Base-by-base conservation (phyloP, 371 early-diverging fungal species). In the Syncephalastrum racemosum region DNA sequence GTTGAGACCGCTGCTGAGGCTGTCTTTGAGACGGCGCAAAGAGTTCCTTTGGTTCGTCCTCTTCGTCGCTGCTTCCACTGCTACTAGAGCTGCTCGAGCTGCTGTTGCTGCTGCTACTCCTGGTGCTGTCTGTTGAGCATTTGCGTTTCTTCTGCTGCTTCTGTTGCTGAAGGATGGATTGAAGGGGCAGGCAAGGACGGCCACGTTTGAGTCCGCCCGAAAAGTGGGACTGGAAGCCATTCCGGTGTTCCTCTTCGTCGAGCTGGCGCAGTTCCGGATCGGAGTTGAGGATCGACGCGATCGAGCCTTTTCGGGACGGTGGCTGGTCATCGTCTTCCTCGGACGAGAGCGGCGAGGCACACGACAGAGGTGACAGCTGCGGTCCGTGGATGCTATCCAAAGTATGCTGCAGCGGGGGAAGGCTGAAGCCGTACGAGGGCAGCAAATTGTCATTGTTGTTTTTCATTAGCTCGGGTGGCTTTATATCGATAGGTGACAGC, bases 231-330 rank as follows among this genome's bases (percentile, higher is more conserved):
- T 59, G 60, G 42, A 60, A 60, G 1, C 51, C 55, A 14, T 13
- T 41, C 18, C 52, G 51, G 15, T 40, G 49, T 46, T 60, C 52
- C 56, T 66, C 63, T 49, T 59, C 52, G 23, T 67, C 64, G 2
- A 65, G 22, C 19, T 59, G 63, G 19, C 54, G 54, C 22, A 68
- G 50, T 52, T 70, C 68, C 16, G 60, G 59, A 16, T 55, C 67
- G 40, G 71, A 64, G 57, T 77, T 77, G 45, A 77, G 63, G n/a
- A 77, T 39, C 0, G 73, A 77, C 23, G 73, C 67, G 54, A 77
- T 68, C 4, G 73, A 77, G 0, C 67, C 71, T 50, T 71, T 68
- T 22, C 71, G 67, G 56, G 46, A 52, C 19, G 27, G 23, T 10
- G 46, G 24, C n/a, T 44, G 31, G 15, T 25, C 24, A 14, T 15